Base-by-base conservation (phyloP, 2,329 filamentous ascomycete genomes). In the Cladosporium sp. region DNA sequence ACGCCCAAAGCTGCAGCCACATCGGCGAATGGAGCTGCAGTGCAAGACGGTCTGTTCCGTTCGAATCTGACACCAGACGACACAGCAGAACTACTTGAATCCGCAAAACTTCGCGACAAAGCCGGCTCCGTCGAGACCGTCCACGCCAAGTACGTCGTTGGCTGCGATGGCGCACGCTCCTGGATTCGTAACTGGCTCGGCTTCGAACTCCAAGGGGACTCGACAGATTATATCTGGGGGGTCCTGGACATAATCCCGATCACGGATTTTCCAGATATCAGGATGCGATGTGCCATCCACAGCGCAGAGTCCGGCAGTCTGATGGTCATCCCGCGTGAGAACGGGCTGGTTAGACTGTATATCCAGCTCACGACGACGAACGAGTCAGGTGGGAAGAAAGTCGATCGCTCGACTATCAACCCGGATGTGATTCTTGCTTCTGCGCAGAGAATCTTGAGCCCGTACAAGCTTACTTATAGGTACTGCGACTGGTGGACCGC, bases 281-380 rank as follows among this genome's bases (percentile, higher is more conserved):
- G 91, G 83, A 89, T 90, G 84, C 90, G 91, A 81, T 91, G 88
- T 72, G 91, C 89, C 0, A 91, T 93, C 68, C 90, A 92, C 75
- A 91, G 89, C 8, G 68, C 67, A 12, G 83, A 86, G 52, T 81
- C 88, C 64, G 90, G 90, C 1, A 91, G 89, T 11, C 87, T 92
- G 72, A 91, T 93, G 89, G 87, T 92, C 1, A 92, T 93, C 68
- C 90, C 90, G 1, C 84, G 90, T 28, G 90, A 92, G 59, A 63
- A 66, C 7, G 68, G 70, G 18, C 59, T 75, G 2, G 69, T 70
- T 1, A 64, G 74, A 7, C 62, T 75, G 1, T 75, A 75, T 60
- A 71, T 74, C 28, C 68, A 73, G 52, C 68, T 75, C n/a, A 71
- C 68, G 3, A 68, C 67, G 2, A 69, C 68, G 77, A 83, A 74